Evolutionary conservation across 352 stramenopile species (phyloP).

Genomic region (Pythium sukuiense): DNA sequence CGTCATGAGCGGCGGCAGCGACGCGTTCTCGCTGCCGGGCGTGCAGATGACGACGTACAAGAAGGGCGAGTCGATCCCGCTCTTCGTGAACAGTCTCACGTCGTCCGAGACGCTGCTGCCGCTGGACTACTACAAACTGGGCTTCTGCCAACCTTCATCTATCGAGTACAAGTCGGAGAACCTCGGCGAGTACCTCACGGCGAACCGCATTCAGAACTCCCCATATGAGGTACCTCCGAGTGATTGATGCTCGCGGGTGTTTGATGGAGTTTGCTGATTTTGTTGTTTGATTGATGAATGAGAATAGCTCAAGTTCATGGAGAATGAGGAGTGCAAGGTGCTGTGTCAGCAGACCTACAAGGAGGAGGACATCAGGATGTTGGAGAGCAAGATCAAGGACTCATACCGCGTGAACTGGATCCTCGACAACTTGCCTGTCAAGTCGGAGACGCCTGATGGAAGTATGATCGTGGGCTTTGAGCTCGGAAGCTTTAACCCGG

Average conservation of each 20-base stretch:
- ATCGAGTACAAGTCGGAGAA: conserved; percentile 98
- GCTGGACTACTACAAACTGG: conserved; percentile 98
- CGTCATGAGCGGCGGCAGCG: conserved; percentile 13
- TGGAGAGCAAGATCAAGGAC: conserved; percentile 94
- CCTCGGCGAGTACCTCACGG: conserved; percentile 98
- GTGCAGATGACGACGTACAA: conserved; percentile 90
- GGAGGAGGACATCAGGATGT: conserved; percentile 89
- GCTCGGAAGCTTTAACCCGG: conserved; percentile 88
- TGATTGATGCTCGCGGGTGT: conserved; percentile 21
- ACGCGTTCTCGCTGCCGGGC: conserved; percentile 74
- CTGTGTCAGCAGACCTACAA: conserved; percentile 88
- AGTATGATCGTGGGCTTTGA: conserved; percentile 82
- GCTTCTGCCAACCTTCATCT: conserved; percentile 93
- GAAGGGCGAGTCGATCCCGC: conserved; percentile 77
- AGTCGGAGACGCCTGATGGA: conserved; percentile 65
- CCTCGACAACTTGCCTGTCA: conserved; percentile 97
- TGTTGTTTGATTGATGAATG: conserved; percentile 17
- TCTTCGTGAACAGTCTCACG: conserved; percentile 95
- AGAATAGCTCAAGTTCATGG: conserved; percentile 81
- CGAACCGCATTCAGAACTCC: conserved; percentile 99
- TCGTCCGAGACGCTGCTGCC: conserved; percentile 95
- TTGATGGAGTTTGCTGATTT: conserved; percentile 3
- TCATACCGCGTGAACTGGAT: conserved; percentile 99
- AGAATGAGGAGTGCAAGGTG: conserved; percentile 67
- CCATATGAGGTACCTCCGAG: conserved; percentile 75